These are phyloP conservation scores for Leishmania braziliensis DNA, from an alignment of 208 protist species.

Conservation along the genomic window DNA sequence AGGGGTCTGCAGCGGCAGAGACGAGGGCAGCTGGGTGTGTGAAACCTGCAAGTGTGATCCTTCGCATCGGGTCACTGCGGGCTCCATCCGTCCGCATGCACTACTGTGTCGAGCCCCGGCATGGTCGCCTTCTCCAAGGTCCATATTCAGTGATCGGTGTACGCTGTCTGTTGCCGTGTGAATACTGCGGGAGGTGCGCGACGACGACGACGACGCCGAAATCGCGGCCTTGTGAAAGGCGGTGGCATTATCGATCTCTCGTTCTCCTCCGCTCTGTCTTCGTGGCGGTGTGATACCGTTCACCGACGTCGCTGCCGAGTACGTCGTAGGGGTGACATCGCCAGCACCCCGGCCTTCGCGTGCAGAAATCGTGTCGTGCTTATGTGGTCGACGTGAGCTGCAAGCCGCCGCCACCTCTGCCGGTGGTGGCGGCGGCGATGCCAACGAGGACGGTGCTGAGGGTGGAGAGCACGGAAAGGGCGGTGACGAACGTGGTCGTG, in stretches of 20 bases:
- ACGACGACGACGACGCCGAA: not conserved
- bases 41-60: slow-evolving; percentile 7
- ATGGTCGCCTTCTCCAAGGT: not conserved
- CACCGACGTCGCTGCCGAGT: slow-evolving; percentile 12
- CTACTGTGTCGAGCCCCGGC: not conserved
- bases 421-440: not conserved
- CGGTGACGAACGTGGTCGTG: not conserved
- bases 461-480: not conserved
- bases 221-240: not conserved
- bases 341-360: not conserved
- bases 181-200: not conserved
- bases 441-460: slow-evolving; percentile 3
- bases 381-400: not conserved
- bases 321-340: not conserved
- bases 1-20: not conserved
- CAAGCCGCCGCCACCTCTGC: not conserved
- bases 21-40: slow-evolving; percentile 23
- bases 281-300: slow-evolving; percentile 15
- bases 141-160: not conserved
- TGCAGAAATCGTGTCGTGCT: not conserved
- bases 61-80: not conserved
- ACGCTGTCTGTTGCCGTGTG: not conserved
- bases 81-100: not conserved
- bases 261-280: not conserved
- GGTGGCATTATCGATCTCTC: no score